phyloP scores from a whole-genome alignment of 176 grass and related monocot genomes.

The Oryza australiensis region DNA sequence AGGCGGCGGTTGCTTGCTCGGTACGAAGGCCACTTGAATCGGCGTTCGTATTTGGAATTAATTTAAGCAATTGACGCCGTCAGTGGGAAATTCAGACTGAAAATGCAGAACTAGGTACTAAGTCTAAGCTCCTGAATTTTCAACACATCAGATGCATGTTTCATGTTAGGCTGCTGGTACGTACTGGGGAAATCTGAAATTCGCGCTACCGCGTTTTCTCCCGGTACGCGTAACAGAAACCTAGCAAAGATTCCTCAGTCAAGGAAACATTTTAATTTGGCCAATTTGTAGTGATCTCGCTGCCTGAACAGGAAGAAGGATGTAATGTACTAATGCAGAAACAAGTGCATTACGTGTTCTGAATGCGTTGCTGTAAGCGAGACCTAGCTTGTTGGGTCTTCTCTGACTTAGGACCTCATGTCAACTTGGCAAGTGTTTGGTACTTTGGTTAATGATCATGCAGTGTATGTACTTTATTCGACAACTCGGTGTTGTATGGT shows the following conservation, averaged over 20 bases:
- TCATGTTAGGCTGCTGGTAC: neutral
- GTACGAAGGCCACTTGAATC: slow-evolving; percentile 33
- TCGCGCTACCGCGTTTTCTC: neutral
- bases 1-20: slow-evolving; percentile 4
- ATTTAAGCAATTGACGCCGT: neutral
- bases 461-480: neutral
- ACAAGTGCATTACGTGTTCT: neutral
- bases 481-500: neutral
- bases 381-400: neutral
- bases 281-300: neutral
- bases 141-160: neutral
- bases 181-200: neutral
- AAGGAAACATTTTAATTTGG: neutral
- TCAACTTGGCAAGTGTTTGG: neutral
- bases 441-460: neutral
- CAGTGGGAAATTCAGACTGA: neutral
- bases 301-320: neutral
- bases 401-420: slow-evolving; percentile 20
- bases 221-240: neutral
- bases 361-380: slow-evolving; percentile 13
- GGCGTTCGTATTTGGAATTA: slow-evolving; percentile 24
- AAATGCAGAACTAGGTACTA: neutral
- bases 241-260: neutral
- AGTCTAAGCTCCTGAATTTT: neutral
- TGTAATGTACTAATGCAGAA: neutral